Percentiles rank a stretch among this genome's conserved stretches.
These are phyloP conservation scores for Psilocybe tampanensis DNA, from an alignment of 768 basidiomycete genomes.

Conservation along the genomic window DNA sequence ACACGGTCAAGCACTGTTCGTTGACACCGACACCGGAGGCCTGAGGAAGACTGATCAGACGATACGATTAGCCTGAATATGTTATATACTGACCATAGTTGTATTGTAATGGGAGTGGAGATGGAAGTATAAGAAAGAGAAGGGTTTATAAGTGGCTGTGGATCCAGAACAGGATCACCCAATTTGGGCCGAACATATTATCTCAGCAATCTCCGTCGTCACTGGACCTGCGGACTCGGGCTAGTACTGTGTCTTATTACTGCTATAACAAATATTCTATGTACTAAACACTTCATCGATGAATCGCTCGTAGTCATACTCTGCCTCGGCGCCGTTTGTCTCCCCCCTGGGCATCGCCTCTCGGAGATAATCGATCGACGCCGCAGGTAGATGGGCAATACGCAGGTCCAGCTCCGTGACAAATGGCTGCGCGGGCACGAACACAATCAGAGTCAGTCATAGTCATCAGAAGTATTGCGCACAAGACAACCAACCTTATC, in stretches of 20 bases:
- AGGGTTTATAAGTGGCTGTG: conserved; percentile 18
- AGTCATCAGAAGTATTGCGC: not conserved
- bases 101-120: conserved; percentile 21
- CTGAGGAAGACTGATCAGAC: conserved; percentile 26
- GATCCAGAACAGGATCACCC: conserved; percentile 15
- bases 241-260: no score
- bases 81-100: conserved; percentile 28
- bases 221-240: not conserved
- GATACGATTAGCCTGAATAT: not conserved
- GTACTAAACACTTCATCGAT: conserved; percentile 71
- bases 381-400: conserved; percentile 75
- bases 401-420: conserved; percentile 93
- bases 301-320: conserved; percentile 85
- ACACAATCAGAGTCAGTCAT: conserved; percentile 15
- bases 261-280: not conserved
- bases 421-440: conserved; percentile 65
- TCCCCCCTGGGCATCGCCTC: conserved; percentile 71
- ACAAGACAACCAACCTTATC: conserved; percentile 67
- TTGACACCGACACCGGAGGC: conserved; percentile 71
- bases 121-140: conserved; percentile 27
- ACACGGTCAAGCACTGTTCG: conserved; percentile 57
- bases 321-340: conserved; percentile 59
- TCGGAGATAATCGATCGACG: conserved; percentile 79
- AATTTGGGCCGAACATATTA: conserved; percentile 16
- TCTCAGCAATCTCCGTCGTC: conserved; percentile 20